Percentiles rank a stretch among this genome's conserved stretches.
phyloP scores from a whole-genome alignment of 768 basidiomycete species.

The Russula compacta region DNA sequence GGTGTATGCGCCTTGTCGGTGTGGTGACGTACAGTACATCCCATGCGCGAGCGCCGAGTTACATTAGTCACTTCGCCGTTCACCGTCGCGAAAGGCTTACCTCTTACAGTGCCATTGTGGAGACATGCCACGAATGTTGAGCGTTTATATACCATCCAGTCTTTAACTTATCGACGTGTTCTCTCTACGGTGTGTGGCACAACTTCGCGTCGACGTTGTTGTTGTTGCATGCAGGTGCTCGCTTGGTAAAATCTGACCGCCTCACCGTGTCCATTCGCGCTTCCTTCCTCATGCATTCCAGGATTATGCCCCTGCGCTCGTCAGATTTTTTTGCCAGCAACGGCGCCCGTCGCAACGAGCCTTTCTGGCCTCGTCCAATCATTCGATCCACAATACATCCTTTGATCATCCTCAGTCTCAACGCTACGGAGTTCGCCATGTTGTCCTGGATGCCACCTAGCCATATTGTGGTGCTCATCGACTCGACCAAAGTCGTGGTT shows the following conservation, averaged over 20 bases:
- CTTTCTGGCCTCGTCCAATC: neutral
- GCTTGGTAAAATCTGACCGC: neutral
- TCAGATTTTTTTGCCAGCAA: neutral
- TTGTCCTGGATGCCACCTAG: neutral
- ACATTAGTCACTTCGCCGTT: neutral
- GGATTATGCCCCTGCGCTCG: neutral
- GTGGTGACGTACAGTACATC: neutral
- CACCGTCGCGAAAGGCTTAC: neutral
- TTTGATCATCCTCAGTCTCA: neutral
- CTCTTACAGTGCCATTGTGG: neutral
- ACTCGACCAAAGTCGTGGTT: slow-evolving; percentile 4
- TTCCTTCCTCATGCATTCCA: neutral
- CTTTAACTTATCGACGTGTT: slow-evolving; percentile 7
- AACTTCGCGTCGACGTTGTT: neutral
- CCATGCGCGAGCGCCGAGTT: neutral
- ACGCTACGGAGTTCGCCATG: neutral
- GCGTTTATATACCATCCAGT: slow-evolving; percentile 1
- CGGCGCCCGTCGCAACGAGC: neutral
- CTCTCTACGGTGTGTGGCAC: too few relatives aligned
- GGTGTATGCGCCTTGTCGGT: neutral
- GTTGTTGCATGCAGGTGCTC: neutral
- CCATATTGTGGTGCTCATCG: neutral
- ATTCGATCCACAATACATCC: neutral
- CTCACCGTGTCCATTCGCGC: neutral
- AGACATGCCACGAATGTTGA: neutral